Conservation (phyloP, 2,329 filamentous ascomycete species). For the Lojkania enalia region DNA sequence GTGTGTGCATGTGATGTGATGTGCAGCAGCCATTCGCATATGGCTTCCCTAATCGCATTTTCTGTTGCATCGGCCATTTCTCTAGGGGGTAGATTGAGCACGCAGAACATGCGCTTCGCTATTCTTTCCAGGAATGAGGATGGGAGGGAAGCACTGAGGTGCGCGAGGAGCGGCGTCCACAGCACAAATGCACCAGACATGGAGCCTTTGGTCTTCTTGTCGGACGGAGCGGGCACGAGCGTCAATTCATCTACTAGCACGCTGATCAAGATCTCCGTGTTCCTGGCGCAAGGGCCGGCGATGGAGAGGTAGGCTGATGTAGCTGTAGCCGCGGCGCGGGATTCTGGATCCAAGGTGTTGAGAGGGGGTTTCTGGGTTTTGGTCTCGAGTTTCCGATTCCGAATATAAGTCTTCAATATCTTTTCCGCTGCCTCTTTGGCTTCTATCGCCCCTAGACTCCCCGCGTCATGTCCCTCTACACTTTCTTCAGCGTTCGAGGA, state of each 20-base stretch:
- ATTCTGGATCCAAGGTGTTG: neutral
- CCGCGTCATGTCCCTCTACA: neutral
- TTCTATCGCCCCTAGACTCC: neutral
- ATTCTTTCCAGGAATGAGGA: conserved; percentile 45
- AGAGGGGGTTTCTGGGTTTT: conserved; percentile 24
- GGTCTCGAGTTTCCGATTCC: conserved; percentile 34
- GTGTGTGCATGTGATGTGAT: too few species aligned
- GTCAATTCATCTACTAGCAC: conserved; percentile 42
- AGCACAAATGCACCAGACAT: conserved; percentile 51
- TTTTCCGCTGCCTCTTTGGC: conserved; percentile 28
- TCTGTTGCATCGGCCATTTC: neutral
- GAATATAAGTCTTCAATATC: conserved; percentile 41
- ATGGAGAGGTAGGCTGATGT: neutral
- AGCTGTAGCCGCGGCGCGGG: conserved; percentile 17
- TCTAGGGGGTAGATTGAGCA: conserved; percentile 30
- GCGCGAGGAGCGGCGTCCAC: conserved; percentile 47
- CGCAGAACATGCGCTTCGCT: conserved; percentile 43
- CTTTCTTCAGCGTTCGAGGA: conserved; percentile 2
- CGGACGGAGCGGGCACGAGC: conserved; percentile 44
- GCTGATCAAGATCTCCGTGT: conserved; percentile 14
- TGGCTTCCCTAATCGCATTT: conserved; percentile 46
- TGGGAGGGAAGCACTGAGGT: conserved; percentile 38
- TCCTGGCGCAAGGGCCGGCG: neutral
- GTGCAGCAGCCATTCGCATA: conserved; percentile 56
- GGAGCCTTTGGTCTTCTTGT: conserved; percentile 34